Conservation (phyloP, 1,284 basidiomycete species). For the Austroboletus novae-zelandiae region DNA sequence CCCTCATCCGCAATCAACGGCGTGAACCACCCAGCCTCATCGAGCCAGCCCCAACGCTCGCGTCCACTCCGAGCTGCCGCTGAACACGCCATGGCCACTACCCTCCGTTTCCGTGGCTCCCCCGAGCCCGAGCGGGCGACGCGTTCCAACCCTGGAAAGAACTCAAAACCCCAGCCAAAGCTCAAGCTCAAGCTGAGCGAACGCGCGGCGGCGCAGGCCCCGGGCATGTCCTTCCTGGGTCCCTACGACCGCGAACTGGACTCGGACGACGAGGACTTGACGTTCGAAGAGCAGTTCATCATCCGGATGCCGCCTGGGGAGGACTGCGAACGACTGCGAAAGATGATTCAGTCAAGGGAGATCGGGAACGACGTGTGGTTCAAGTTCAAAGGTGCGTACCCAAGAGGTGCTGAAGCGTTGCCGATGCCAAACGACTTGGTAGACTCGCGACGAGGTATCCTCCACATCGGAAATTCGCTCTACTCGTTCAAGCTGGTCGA, state of each 20-base stretch:
- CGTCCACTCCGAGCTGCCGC: constrained; percentile 36
- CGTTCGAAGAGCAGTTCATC: constrained; percentile 98
- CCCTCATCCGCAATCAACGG: constrained; percentile 28
- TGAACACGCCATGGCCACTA: constrained; percentile 38
- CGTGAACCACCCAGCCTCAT: constrained; percentile 9
- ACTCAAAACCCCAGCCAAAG: constrained; percentile 61
- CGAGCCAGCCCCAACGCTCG: constrained; percentile 22
- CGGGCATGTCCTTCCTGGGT: constrained; percentile 80
- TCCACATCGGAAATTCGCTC: constrained; percentile 80
- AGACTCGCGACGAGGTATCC: constrained; percentile 92
- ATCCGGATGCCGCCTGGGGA: constrained; percentile 86
- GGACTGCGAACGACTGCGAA: constrained; percentile 74
- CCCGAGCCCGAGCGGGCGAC: constrained; percentile 46
- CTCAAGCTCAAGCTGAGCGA: constrained; percentile 83
- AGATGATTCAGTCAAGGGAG: constrained; percentile 80
- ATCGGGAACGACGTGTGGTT: constrained; percentile 90
- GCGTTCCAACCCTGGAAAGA: constrained; percentile 42
- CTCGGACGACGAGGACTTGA: constrained; percentile 89
- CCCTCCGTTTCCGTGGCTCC: constrained; percentile 44
- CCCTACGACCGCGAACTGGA: constrained; percentile 93
- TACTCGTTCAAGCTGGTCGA: constrained; percentile 96
- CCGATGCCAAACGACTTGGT: constrained; percentile 8
- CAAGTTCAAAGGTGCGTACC: constrained; percentile 89
- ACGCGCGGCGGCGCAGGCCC: constrained; percentile 71
- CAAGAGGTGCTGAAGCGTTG: not conserved